These are phyloP conservation scores for Kwoniella mangroviensis DNA, from an alignment of 768 basidiomycete genomes.

Conservation along the genomic window DNA sequence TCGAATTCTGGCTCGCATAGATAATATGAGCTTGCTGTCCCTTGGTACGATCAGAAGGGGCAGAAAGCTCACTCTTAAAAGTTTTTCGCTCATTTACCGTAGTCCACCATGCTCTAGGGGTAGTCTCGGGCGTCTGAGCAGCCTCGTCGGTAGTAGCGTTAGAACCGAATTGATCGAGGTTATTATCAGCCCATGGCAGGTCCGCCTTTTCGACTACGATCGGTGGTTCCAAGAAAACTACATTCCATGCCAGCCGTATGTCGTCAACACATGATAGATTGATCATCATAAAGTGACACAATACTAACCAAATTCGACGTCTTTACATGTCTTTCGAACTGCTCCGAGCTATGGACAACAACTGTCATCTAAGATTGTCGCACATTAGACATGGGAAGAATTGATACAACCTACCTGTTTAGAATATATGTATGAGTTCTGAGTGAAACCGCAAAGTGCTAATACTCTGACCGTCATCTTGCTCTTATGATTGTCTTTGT, in stretches of 20 bases:
- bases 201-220: slow-evolving; percentile 54
- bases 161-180: slow-evolving; percentile 49
- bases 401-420: slow-evolving; percentile 43
- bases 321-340: slow-evolving; percentile 54
- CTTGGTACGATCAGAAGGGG: background rate
- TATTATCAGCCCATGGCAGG: slow-evolving; percentile 49
- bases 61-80: slow-evolving; percentile 40
- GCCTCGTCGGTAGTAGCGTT: slow-evolving; percentile 48
- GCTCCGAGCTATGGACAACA: slow-evolving; percentile 45
- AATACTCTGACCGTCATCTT: slow-evolving; percentile 38
- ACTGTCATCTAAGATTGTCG: background rate
- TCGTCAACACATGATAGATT: too few species aligned
- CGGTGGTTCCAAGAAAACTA: slow-evolving; percentile 55
- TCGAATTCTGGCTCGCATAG: slow-evolving; percentile 35
- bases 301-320: slow-evolving; percentile 52
- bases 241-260: background rate
- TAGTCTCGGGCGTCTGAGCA: slow-evolving; percentile 53
- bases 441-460: slow-evolving; percentile 55
- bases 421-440: slow-evolving; percentile 52
- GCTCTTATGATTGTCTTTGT: background rate
- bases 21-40: background rate
- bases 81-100: slow-evolving; percentile 42
- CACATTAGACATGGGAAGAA: too few species aligned
- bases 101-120: slow-evolving; percentile 55
- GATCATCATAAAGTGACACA: background rate